Base-by-base conservation (phyloP, 805 yeast species). In the Ogataea nonfermentans region DNA sequence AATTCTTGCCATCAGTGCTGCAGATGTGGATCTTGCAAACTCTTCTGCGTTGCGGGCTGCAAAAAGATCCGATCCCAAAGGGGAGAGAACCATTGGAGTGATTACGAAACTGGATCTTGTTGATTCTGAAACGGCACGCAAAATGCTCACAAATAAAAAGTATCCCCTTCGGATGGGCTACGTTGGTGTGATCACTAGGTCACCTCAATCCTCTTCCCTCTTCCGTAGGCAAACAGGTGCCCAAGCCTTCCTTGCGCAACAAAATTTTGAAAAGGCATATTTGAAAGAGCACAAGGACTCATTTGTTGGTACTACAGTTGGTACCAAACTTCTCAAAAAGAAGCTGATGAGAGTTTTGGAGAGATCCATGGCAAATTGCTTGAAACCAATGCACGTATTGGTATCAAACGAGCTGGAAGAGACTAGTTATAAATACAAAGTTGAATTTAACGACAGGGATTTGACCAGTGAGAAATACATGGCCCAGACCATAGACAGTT, bases 21-120 rank as follows among this genome's bases (percentile, higher is more conserved):
- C 99, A 0, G 98, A 93, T 63, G 99, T 93, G 2, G 99, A 93
- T 68, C 69, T 93, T 53, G 99, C 99, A 0, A 93, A 93, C 61
- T 88, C 97, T 23, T 78, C 96, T 1, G 98, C 99, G 0, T 73
- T 93, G 43, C 71, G 95, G 41, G 97, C 99, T 0, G 84, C 96
- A 6, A 82, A 90, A 48, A 45, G 71, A 11, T 90, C 93, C 0
- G 99, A 93, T 61, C 99, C 99, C 12, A 72, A 78, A 32, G 99
- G 99, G 33, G 91, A 87, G 57, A 76, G 99, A 60, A 93, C 99
- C 0, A 84, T 93, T 46, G 99, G 99, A 37, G 98, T 93, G 7
- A 79, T 93, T 37, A 93, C 99, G 3, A 93, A 93, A 59, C 63
- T 95, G 61, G 99, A 93, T 63, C 71, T 93, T 37, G 95, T 95